A percentile compares a stretch with the other conserved stretches of the same genome.
Evolutionary conservation across 139 green algal species (phyloP).

Genomic region (Chlamydomonas sp.): DNA sequence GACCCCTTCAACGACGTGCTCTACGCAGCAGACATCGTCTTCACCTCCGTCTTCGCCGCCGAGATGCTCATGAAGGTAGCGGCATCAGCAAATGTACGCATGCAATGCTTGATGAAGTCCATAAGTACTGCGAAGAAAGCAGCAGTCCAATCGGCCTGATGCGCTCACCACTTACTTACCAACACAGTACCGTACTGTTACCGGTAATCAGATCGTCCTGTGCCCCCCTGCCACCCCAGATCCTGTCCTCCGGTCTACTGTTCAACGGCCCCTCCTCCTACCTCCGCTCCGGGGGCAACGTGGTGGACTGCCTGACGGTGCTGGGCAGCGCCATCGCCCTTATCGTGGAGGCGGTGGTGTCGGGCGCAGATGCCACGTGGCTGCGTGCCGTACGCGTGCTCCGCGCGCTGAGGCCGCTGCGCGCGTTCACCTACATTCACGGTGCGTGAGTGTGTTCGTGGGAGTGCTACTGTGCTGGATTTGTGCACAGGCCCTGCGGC

Average conservation of each 20-base stretch:
- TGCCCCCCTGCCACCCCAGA: conserved; percentile 49
- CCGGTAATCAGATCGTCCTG: conserved; percentile 43
- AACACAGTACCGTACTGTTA: conserved; percentile 46
- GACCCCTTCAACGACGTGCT: conserved; percentile 37
- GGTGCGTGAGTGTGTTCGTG: conserved; percentile 7
- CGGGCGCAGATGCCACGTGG: conserved; percentile 6
- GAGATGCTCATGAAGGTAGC: conserved; percentile 70
- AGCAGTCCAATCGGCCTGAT: neutral
- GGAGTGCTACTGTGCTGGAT: too few species aligned
- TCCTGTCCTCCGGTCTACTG: conserved; percentile 65
- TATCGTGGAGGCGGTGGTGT: neutral
- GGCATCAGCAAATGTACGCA: neutral
- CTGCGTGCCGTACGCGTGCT: conserved; percentile 70
- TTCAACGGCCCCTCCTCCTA: conserved; percentile 65
- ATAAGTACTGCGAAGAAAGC: too few species aligned
- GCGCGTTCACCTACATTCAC: conserved; percentile 58
- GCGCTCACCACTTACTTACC: neutral
- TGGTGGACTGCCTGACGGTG: conserved; percentile 45
- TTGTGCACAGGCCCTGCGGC: too few species aligned
- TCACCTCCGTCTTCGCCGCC: conserved; percentile 62
- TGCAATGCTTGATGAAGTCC: too few species aligned
- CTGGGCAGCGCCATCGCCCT: conserved; percentile 34
- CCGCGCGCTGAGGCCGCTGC: conserved; percentile 67
- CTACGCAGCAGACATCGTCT: conserved; percentile 54
- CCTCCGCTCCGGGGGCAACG: conserved; percentile 72